Evolutionary conservation across 768 basidiomycete genomes (phyloP).

Genomic region (Tubosaeta sp.): DNA sequence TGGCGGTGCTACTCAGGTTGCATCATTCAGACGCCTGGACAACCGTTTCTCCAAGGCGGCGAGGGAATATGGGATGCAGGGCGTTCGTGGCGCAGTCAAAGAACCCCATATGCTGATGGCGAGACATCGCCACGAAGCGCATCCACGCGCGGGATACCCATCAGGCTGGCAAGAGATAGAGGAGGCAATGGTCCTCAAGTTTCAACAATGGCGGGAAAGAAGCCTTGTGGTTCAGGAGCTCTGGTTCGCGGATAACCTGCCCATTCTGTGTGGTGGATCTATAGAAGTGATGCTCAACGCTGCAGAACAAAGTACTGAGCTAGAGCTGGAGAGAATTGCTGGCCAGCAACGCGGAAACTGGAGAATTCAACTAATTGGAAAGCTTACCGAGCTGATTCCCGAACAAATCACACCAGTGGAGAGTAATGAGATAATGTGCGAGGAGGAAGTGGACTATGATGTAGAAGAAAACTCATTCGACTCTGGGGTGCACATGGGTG

Average conservation of each 20-base stretch:
- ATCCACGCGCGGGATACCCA: conserved; percentile 44
- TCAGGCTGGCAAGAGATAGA: conserved; percentile 45
- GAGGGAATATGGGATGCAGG: conserved; percentile 21
- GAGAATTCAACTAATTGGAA: conserved; percentile 28
- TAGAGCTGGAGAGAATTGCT: conserved; percentile 22
- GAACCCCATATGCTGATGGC: conserved; percentile 45
- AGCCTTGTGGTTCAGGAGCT: conserved; percentile 42
- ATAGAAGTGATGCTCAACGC: conserved; percentile 26
- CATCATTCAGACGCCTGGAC: conserved; percentile 53
- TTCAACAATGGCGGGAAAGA: conserved; percentile 50
- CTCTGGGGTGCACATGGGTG: conserved; percentile 24
- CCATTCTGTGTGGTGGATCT: conserved; percentile 33
- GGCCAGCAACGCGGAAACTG: conserved; percentile 23
- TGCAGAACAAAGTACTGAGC: conserved; percentile 20
- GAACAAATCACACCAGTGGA: conserved; percentile 7
- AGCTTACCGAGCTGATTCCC: conserved; percentile 5
- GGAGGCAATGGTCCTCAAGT: conserved; percentile 43
- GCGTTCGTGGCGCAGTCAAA: conserved; percentile 5
- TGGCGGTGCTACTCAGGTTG: conserved; percentile 66
- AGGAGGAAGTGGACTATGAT: conserved; percentile 19
- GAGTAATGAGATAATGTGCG: conserved; percentile 12
- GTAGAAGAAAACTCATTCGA: conserved; percentile 23
- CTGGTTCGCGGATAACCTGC: conserved; percentile 44
- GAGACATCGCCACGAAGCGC: conserved; percentile 47
- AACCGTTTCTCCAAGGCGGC: conserved; percentile 28